Evolutionary conservation across 2,329 filamentous ascomycete genomes (phyloP).

Genomic region (Colletotrichum ledebouriae): DNA sequence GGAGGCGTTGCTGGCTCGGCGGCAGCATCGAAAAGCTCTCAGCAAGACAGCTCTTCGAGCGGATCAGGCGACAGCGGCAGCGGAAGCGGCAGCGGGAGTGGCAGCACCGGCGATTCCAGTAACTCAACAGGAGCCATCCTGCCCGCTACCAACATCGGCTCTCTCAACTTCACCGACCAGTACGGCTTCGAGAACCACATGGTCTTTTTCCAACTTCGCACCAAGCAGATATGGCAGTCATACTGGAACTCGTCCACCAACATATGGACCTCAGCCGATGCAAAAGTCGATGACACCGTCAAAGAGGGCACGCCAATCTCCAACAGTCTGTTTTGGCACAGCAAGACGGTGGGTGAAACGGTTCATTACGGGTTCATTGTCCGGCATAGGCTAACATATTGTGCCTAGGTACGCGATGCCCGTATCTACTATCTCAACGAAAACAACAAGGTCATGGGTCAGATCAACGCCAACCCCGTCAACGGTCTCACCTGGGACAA

Average conservation of each 20-base stretch:
- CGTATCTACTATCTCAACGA: conserved; percentile 39
- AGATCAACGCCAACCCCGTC: conserved; percentile 25
- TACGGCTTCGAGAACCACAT: conserved; percentile 35
- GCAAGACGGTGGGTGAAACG: conserved; percentile 12
- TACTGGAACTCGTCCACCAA: conserved; percentile 37
- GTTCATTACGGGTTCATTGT: no score
- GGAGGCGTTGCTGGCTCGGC: conserved; percentile 34
- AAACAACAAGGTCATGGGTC: conserved; percentile 33
- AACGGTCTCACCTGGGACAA: conserved; percentile 31
- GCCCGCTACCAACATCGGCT: conserved; percentile 22
- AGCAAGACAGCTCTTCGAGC: conserved; percentile 16
- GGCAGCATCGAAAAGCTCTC: conserved; percentile 25
- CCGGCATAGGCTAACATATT: not conserved
- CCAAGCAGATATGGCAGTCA: conserved; percentile 29
- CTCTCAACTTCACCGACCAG: conserved; percentile 40
- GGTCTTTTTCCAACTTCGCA: conserved; percentile 36
- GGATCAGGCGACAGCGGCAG: not conserved
- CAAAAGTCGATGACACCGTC: conserved; percentile 23
- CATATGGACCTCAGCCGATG: conserved; percentile 22
- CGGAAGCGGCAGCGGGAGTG: not conserved
- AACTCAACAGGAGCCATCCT: conserved; percentile 28
- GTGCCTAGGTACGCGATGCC: conserved; percentile 23
- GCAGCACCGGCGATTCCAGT: not conserved
- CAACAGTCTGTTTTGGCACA: conserved; percentile 40
- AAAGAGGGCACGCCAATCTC: conserved; percentile 40